Percentiles rank a stretch among this genome's conserved stretches.
These are phyloP conservation scores for Globisporangium nodosum DNA, from an alignment of 352 stramenopile genomes.

Conservation along the genomic window DNA sequence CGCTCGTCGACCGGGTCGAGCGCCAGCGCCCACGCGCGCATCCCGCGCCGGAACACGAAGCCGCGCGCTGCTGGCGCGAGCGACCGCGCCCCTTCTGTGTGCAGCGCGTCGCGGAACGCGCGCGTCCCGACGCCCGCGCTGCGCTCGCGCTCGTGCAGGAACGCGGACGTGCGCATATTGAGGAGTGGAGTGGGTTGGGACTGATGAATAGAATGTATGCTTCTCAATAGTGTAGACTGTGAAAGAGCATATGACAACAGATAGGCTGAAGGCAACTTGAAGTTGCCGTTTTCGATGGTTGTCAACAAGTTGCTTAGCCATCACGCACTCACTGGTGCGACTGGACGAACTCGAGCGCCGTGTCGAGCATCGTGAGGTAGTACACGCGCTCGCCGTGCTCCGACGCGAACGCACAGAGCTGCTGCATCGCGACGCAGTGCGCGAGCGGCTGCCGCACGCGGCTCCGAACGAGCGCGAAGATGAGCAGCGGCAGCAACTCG, in stretches of 20 bases:
- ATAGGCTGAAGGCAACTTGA: no score
- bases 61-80: constrained; percentile 29
- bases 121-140: constrained; percentile 33
- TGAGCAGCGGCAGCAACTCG: constrained; percentile 35
- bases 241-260: no score
- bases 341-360: constrained; percentile 23
- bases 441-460: constrained; percentile 16
- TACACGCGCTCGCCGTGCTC: constrained; percentile 27
- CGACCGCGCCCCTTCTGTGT: constrained; percentile 17
- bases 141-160: constrained; percentile 50
- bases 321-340: background rate
- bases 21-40: constrained; percentile 57
- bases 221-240: no score
- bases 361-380: constrained; percentile 46
- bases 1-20: constrained; percentile 55
- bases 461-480: constrained; percentile 27
- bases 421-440: constrained; percentile 20
- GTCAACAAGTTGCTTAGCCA: no score
- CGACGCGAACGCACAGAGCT: constrained; percentile 25
- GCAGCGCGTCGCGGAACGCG: constrained; percentile 35
- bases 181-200: no score
- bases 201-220: no score
- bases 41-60: constrained; percentile 55
- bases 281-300: no score
- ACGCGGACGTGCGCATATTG: constrained; percentile 21